phyloP scores from a whole-genome alignment of 2,329 filamentous ascomycete species.

The Chrysoporthe deuterocubensis region DNA sequence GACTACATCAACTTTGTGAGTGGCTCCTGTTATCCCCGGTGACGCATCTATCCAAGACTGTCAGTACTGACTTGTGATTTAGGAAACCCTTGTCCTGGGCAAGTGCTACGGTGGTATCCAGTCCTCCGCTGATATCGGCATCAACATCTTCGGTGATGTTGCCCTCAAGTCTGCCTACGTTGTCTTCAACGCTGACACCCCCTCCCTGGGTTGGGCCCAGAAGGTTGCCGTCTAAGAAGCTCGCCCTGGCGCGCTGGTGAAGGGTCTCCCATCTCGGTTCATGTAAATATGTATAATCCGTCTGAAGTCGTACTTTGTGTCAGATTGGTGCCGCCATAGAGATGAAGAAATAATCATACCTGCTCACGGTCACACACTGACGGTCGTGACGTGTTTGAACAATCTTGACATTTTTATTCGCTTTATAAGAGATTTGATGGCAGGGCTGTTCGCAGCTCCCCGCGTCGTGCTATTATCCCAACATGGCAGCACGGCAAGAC shows the following conservation, averaged over 20 bases:
- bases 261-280: not conserved
- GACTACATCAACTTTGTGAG: slow-evolving; percentile 41
- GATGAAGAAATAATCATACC: slow-evolving; percentile 4
- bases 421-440: not conserved
- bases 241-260: not conserved
- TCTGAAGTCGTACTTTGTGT: slow-evolving; percentile 5
- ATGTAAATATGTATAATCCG: slow-evolving; percentile 2
- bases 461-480: not conserved
- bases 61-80: slow-evolving; percentile 7
- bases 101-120: slow-evolving; percentile 71
- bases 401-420: not conserved
- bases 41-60: not conserved
- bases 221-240: slow-evolving; percentile 11
- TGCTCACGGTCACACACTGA: not conserved
- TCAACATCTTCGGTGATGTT: slow-evolving; percentile 71
- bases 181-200: slow-evolving; percentile 58
- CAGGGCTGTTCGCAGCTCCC: not conserved
- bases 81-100: not conserved
- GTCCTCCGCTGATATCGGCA: slow-evolving; percentile 56
- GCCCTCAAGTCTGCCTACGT: slow-evolving; percentile 73
- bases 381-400: not conserved
- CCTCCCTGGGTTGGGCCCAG: slow-evolving; percentile 21
- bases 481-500: not conserved
- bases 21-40: not conserved
- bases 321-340: slow-evolving; percentile 2